Base-by-base conservation (phyloP, 2,329 filamentous ascomycete species). In the Diaporthe amygdali region DNA sequence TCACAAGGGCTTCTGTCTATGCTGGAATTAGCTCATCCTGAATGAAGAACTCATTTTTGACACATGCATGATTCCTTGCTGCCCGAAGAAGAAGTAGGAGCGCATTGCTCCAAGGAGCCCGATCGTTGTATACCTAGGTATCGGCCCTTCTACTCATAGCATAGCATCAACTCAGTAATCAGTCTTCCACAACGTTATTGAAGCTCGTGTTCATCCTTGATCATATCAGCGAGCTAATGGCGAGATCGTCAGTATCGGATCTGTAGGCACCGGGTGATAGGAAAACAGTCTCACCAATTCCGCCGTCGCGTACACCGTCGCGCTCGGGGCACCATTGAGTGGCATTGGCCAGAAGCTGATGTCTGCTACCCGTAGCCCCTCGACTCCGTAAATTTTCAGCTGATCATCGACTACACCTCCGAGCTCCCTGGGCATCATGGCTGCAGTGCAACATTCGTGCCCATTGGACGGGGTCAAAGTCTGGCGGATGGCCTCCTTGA, bases 281-380 rank as follows among this genome's bases (percentile, higher is more conserved):
- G 25, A 5, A 5, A 61, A 46, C 25, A 30, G 3, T 2, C 52
- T 22, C 10, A 61, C 56, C 56, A 32, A 15, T 27, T 61, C 56
- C 5, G 56, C 56, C 17, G 39, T 30, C 5, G 56, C 56, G 17
- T 61, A 61, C 39, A 61, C 39, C 17, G 56, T 61, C 41, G 56
- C 56, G 30, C 56, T 61, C 9, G 56, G 56, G 25, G 56, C 56
- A 0, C 56, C 56, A 6, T 61, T 61, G 1, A 61, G 52, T 15
- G 54, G 27, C 32, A 71, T 34, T 1, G 64, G 51, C 22, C 66
- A 63, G 7, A 47, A 39, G 5, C 39, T 51, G 3, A 56, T 55
- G n/a, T 71, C 69, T 2, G 51, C 63, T 4, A 71, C 69, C 8
- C 69, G 41, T 32, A 71, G 64, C 5, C 69, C 54, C 14, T 63